Conservation (phyloP, 176 grass and related monocot genomes). For the Poa pratensis region DNA sequence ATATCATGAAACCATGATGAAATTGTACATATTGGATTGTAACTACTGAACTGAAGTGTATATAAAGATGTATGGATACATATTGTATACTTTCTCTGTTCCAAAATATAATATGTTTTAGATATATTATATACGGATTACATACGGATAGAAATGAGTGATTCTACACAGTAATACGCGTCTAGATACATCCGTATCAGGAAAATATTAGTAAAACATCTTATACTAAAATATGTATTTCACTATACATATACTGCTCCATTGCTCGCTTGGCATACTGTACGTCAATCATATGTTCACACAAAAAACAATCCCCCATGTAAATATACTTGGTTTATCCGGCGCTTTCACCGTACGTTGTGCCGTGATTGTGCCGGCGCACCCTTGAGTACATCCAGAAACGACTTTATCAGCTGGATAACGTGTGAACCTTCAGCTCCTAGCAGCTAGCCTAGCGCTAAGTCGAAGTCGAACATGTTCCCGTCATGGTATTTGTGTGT, state of each 20-base stretch:
- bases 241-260: too few relatives aligned
- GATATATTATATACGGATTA: too few relatives aligned
- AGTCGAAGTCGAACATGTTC: background rate
- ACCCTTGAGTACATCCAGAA: background rate
- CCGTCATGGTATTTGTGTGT: constrained; percentile 18
- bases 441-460: background rate
- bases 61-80: background rate
- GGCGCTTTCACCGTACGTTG: background rate
- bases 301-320: too few relatives aligned
- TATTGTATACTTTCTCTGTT: too few relatives aligned
- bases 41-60: background rate
- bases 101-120: too few relatives aligned
- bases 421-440: background rate
- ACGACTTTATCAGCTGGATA: background rate
- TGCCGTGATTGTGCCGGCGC: background rate
- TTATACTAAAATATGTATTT: too few relatives aligned
- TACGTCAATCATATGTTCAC: too few relatives aligned
- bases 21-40: constrained; percentile 13
- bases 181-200: too few relatives aligned
- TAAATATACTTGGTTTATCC: background rate
- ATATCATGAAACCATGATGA: constrained; percentile 9
- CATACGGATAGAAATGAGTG: too few relatives aligned
- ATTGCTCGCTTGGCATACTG: too few relatives aligned
- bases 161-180: too few relatives aligned
- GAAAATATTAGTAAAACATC: too few relatives aligned